These are phyloP conservation scores for Aspergillaceae sp. DNA, from an alignment of 2,329 filamentous ascomycete genomes.

Conservation along the genomic window DNA sequence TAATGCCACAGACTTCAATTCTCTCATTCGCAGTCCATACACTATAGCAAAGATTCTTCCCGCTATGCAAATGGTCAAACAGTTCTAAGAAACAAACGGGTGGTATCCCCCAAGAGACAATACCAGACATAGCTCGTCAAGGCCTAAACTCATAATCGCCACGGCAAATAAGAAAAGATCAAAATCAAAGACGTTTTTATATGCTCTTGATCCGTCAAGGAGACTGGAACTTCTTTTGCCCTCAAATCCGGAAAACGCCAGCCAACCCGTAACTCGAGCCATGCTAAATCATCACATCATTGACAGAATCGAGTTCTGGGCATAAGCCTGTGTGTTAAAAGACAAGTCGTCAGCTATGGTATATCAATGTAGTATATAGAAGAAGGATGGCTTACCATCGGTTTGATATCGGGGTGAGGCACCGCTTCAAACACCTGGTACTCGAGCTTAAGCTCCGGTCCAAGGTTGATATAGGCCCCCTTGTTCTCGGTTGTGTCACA, in stretches of 20 bases:
- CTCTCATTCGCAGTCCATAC: background rate
- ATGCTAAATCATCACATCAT: conserved; percentile 47
- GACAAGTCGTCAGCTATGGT: background rate
- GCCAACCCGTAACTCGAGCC: conserved; percentile 15
- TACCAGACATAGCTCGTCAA: conserved; percentile 3
- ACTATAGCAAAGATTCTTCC: conserved; percentile 4
- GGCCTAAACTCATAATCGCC: background rate
- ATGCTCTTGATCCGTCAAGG: conserved; percentile 2
- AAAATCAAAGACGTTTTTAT: background rate
- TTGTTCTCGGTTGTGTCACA: conserved; percentile 98
- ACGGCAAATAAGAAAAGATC: background rate
- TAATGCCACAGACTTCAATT: background rate
- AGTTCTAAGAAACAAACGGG: background rate
- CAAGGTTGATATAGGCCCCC: conserved; percentile 96
- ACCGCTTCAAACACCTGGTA: conserved; percentile 95
- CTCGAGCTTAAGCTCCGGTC: conserved; percentile 79
- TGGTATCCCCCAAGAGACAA: background rate
- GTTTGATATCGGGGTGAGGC: conserved; percentile 87
- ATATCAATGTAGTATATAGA: background rate
- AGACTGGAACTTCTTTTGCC: conserved; percentile 1
- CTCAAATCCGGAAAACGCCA: conserved; percentile 19
- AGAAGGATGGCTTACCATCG: conserved; percentile 54
- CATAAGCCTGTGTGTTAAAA: conserved; percentile 56
- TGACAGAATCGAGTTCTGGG: conserved; percentile 71
- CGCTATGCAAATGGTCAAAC: conserved; percentile 17